Conservation (phyloP, 2,329 filamentous ascomycete genomes). For the Botrytis deweyae region DNA sequence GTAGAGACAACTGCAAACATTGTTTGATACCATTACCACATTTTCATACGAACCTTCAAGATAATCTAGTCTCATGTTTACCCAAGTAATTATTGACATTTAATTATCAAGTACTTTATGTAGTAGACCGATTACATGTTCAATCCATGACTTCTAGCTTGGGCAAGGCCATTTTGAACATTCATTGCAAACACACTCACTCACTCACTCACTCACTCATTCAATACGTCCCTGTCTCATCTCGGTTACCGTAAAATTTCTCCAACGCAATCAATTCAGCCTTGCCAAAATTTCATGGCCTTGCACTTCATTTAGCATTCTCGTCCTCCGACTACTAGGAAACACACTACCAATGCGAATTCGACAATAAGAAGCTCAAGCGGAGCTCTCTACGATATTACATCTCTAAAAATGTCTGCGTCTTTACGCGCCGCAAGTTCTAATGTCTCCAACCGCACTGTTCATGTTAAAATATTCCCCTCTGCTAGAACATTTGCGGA, state of each 20-base stretch:
- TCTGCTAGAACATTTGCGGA: constrained; percentile 36
- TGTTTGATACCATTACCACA: not conserved
- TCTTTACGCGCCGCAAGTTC: constrained; percentile 11
- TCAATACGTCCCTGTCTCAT: not conserved
- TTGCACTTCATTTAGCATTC: not conserved
- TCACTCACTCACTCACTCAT: not conserved
- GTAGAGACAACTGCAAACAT: not conserved
- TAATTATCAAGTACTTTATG: not conserved
- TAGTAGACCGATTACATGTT: not conserved
- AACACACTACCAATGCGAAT: not conserved
- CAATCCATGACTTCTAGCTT: not conserved
- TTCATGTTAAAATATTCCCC: constrained; percentile 38
- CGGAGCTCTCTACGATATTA: not conserved
- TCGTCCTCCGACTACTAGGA: not conserved
- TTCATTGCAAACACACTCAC: not conserved
- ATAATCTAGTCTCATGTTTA: not conserved
- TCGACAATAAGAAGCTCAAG: not conserved
- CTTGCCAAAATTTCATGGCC: not conserved
- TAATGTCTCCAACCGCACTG: constrained; percentile 30
- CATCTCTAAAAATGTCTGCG: not conserved
- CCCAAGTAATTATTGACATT: not conserved
- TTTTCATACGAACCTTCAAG: not conserved
- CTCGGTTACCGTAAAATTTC: not conserved
- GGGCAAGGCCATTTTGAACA: not conserved
- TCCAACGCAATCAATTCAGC: not conserved